Evolutionary conservation across 129 eudicot species (phyloP).

Genomic region (Chrysanthemum seticuspe): DNA sequence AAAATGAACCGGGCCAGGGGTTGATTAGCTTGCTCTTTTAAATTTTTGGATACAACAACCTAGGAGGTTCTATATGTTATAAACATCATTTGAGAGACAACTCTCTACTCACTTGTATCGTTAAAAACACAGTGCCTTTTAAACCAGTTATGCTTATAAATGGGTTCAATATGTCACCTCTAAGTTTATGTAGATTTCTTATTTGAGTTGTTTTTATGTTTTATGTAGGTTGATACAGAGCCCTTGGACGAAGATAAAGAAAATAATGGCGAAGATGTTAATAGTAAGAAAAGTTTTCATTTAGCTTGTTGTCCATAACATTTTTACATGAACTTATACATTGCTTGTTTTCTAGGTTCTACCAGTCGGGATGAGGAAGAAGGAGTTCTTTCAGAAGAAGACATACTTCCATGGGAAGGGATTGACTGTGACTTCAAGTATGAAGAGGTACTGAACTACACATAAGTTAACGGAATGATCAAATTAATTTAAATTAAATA

Average conservation of each 20-base stretch:
- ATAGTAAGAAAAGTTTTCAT: slow-evolving; percentile 35
- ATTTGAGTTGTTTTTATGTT: slow-evolving; percentile 1
- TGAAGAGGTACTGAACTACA: slow-evolving; percentile 44
- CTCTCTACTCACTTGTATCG: too few relatives aligned
- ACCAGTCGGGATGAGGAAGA: slow-evolving; percentile 56
- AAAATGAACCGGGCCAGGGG: too few relatives aligned
- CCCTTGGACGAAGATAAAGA: slow-evolving; percentile 63
- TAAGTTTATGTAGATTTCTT: neutral
- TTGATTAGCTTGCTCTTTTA: too few relatives aligned
- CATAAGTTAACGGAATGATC: neutral
- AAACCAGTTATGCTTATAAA: too few relatives aligned
- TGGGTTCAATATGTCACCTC: too few relatives aligned
- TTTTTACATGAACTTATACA: neutral
- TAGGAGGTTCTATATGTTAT: too few relatives aligned
- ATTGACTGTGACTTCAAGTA: slow-evolving; percentile 53
- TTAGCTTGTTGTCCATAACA: neutral
- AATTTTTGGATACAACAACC: too few relatives aligned
- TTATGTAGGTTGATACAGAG: slow-evolving; percentile 51
- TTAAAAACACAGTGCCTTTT: too few relatives aligned
- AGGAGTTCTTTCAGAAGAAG: slow-evolving; percentile 37
- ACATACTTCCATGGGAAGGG: slow-evolving; percentile 65
- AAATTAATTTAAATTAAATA: too few relatives aligned
- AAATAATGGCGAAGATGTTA: slow-evolving; percentile 49
- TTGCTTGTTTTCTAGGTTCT: slow-evolving; percentile 26
- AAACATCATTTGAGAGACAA: too few relatives aligned